A percentile compares a stretch with the other conserved stretches of the same genome.
Conservation (phyloP, 306 rosid species). For the Malus asiatica region DNA sequence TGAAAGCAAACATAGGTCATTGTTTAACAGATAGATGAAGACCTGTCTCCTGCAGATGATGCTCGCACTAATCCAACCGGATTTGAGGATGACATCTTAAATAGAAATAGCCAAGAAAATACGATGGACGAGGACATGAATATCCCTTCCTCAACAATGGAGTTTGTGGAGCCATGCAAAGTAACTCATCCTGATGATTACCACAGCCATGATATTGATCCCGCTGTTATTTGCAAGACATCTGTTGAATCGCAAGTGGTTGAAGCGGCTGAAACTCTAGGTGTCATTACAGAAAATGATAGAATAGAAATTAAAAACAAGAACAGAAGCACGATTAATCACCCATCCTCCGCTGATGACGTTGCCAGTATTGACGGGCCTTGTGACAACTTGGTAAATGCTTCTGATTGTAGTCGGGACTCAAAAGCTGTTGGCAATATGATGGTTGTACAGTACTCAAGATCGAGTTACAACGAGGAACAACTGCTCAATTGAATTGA, state of each 20-base stretch:
- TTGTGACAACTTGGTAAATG: background rate
- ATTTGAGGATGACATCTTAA: slow-evolving; percentile 12
- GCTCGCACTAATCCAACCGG: slow-evolving; percentile 14
- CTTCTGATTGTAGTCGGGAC: background rate
- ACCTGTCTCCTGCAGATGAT: slow-evolving; percentile 25
- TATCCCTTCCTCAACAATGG: slow-evolving; percentile 21
- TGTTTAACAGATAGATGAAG: slow-evolving; percentile 23
- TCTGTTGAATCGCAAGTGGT: slow-evolving; percentile 10
- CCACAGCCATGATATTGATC: slow-evolving; percentile 4
- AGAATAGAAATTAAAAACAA: background rate
- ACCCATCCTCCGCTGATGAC: background rate
- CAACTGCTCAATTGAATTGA: background rate
- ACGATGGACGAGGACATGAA: slow-evolving; percentile 32
- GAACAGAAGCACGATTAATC: slow-evolving; percentile 2
- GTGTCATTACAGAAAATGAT: slow-evolving; percentile 15
- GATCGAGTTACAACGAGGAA: background rate
- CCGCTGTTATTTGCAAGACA: background rate
- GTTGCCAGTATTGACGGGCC: background rate
- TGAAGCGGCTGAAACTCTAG: slow-evolving; percentile 18
- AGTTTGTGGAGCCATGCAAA: slow-evolving; percentile 31
- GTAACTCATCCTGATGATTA: slow-evolving; percentile 21
- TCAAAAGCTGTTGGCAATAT: background rate
- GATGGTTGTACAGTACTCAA: background rate
- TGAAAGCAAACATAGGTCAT: slow-evolving; percentile 11
- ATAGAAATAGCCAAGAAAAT: slow-evolving; percentile 14